Evolutionary conservation across 805 yeast genomes (phyloP).

Genomic region (Komagataella mondaviorum): DNA sequence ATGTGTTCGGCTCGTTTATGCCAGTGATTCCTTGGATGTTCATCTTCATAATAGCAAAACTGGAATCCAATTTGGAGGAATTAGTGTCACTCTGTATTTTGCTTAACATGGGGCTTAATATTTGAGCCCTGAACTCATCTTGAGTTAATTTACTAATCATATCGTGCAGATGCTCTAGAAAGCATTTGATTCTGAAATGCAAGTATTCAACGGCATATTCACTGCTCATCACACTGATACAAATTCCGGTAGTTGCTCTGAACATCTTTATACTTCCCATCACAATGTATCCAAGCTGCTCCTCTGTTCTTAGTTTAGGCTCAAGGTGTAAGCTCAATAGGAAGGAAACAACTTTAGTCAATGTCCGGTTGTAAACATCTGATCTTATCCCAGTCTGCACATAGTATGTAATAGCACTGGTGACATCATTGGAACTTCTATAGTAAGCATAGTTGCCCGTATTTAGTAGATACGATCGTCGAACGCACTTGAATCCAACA

Average conservation of each 20-base stretch:
- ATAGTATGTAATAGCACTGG: conserved; percentile 36
- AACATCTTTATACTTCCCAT: conserved; percentile 40
- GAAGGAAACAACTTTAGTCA: conserved; percentile 33
- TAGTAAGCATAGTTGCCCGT: conserved; percentile 8
- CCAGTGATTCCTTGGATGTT: conserved; percentile 8
- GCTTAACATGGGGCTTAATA: conserved; percentile 24
- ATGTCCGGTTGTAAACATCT: conserved; percentile 18
- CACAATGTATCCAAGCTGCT: conserved; percentile 51
- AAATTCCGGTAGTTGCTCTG: conserved; percentile 42
- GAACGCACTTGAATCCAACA: background rate
- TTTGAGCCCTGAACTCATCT: conserved; percentile 17
- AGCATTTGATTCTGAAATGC: conserved; percentile 32
- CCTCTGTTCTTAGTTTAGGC: conserved; percentile 36
- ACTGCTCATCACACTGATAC: conserved; percentile 43
- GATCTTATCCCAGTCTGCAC: conserved; percentile 41
- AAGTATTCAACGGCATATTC: conserved; percentile 25
- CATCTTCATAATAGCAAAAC: conserved; percentile 13
- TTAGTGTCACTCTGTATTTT: conserved; percentile 7
- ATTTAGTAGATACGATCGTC: background rate
- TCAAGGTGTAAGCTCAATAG: conserved; percentile 28
- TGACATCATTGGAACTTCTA: conserved; percentile 29
- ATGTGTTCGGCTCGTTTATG: conserved; percentile 6
- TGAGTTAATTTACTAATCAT: conserved; percentile 16
- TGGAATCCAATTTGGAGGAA: conserved; percentile 6
- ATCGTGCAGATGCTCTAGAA: conserved; percentile 26